Evolutionary conservation across 495 filamentous ascomycete species (phyloP).

Genomic region (Penicillium salamii): DNA sequence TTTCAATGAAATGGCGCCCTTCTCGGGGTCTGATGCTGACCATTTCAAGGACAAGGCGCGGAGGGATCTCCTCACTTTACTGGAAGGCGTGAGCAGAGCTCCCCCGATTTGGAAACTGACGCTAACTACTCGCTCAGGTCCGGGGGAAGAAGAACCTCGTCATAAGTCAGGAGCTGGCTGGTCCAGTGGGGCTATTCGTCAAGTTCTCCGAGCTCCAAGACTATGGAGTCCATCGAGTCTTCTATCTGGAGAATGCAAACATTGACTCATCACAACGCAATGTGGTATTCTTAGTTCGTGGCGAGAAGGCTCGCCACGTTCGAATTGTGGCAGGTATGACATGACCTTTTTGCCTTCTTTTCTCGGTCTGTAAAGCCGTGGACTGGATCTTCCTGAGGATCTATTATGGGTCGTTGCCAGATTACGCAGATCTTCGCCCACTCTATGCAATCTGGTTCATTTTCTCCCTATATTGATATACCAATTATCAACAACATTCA

Average conservation of each 20-base stretch:
- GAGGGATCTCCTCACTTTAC: conserved; percentile 79
- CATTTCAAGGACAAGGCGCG: conserved; percentile 78
- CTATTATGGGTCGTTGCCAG: conserved; percentile 55
- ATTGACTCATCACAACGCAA: conserved; percentile 90
- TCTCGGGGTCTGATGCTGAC: conserved; percentile 67
- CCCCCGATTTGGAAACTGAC: conserved; percentile 11
- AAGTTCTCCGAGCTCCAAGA: conserved; percentile 90
- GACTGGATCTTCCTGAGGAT: background rate
- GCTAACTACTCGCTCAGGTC: conserved; percentile 57
- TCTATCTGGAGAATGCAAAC: conserved; percentile 92
- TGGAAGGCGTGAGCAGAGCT: conserved; percentile 83
- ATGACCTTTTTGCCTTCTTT: background rate
- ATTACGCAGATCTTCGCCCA: conserved; percentile 55
- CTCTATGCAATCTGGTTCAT: conserved; percentile 64
- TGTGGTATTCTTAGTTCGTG: conserved; percentile 87
- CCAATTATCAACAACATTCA: conserved; percentile 19
- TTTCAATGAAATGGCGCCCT: conserved; percentile 55
- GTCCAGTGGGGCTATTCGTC: conserved; percentile 84
- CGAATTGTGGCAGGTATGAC: conserved; percentile 83
- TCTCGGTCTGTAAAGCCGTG: conserved; percentile 1
- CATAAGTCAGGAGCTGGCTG: conserved; percentile 85
- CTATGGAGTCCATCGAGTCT: conserved; percentile 95
- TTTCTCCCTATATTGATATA: conserved; percentile 57
- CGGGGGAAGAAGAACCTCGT: conserved; percentile 98
- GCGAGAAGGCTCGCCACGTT: conserved; percentile 80